A percentile compares a stretch with the other conserved stretches of the same genome.
phyloP scores from a whole-genome alignment of 2,329 filamentous ascomycete species.

The Ophiobolus disseminans region DNA sequence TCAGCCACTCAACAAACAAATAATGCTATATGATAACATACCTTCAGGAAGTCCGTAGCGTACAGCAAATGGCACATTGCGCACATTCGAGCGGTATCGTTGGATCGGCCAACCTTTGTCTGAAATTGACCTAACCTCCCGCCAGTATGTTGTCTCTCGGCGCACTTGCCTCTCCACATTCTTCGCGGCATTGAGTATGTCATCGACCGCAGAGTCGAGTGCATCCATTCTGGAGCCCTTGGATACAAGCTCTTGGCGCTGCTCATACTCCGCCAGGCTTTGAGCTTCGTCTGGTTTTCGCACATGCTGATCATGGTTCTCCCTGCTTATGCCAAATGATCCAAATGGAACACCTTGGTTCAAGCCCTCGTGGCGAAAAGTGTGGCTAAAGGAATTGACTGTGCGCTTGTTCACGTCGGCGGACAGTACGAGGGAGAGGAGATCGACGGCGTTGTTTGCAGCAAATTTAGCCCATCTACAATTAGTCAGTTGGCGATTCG shows the following conservation, averaged over 20 bases:
- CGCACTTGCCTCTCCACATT: slow-evolving; percentile 78
- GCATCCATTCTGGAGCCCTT: slow-evolving; percentile 80
- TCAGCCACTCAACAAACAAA: slow-evolving; percentile 4
- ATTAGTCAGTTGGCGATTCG: slow-evolving; percentile 32
- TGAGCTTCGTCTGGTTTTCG: slow-evolving; percentile 26
- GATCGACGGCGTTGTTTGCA: slow-evolving; percentile 42
- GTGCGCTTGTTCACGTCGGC: slow-evolving; percentile 36
- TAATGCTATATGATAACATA: slow-evolving; percentile 34
- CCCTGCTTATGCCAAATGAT: slow-evolving; percentile 38
- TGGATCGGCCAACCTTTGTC: slow-evolving; percentile 82
- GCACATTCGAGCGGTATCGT: slow-evolving; percentile 50
- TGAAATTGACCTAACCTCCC: slow-evolving; percentile 80
- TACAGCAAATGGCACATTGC: slow-evolving; percentile 81
- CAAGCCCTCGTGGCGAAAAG: slow-evolving; percentile 32
- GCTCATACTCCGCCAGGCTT: slow-evolving; percentile 42
- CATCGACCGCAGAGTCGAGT: slow-evolving; percentile 76
- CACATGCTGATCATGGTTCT: slow-evolving; percentile 25
- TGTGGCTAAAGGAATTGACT: slow-evolving; percentile 35
- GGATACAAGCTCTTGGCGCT: slow-evolving; percentile 58
- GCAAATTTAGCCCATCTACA: slow-evolving; percentile 40
- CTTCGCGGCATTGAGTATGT: slow-evolving; percentile 73
- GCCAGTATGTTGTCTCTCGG: slow-evolving; percentile 87
- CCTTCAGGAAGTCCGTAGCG: slow-evolving; percentile 87
- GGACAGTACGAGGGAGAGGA: slow-evolving; percentile 42
- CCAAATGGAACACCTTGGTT: slow-evolving; percentile 47